Evolutionary conservation across 2,329 filamentous ascomycete species (phyloP).

Genomic region (Grosmannia huntii): DNA sequence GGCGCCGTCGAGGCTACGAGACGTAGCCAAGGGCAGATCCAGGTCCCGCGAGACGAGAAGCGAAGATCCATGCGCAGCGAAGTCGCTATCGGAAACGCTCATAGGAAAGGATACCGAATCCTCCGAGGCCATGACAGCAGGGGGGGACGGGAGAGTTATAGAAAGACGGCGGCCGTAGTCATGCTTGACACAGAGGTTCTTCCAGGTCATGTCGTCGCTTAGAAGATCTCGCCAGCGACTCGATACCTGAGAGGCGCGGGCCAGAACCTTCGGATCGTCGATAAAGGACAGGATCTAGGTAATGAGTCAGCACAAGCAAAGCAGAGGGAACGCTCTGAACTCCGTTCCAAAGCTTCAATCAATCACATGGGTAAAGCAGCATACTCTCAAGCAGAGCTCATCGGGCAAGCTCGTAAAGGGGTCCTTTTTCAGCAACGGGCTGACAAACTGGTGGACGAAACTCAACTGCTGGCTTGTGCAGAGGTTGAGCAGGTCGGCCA

Average conservation of each 20-base stretch:
- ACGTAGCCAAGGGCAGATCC: conserved; percentile 22
- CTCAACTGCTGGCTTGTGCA: conserved; percentile 92
- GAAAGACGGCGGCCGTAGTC: conserved; percentile 59
- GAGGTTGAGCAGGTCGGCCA: conserved; percentile 81
- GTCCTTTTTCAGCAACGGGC: conserved; percentile 87
- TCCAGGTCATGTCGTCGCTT: conserved; percentile 96
- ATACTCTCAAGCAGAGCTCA: conserved; percentile 78
- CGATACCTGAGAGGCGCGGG: conserved; percentile 91
- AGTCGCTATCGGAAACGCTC: conserved; percentile 20
- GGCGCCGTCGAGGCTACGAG: conserved; percentile 44
- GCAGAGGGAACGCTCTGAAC: too few species aligned
- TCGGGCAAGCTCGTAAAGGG: conserved; percentile 87
- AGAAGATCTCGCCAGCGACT: conserved; percentile 85
- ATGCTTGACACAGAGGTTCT: conserved; percentile 90
- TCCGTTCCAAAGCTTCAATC: too few species aligned
- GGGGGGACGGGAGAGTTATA: conserved; percentile 28
- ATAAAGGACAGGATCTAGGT: conserved; percentile 83
- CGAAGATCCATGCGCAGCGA: conserved; percentile 26
- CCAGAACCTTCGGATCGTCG: conserved; percentile 88
- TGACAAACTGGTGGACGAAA: conserved; percentile 93
- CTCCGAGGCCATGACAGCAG: conserved; percentile 12
- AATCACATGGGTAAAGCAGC: conserved; percentile 15
- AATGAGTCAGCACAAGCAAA: neutral
- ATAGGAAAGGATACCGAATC: conserved; percentile 21
- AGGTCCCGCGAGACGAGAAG: conserved; percentile 27